Conservation (phyloP, 2,329 filamentous ascomycete species). For the Xylaria arbuscula region DNA sequence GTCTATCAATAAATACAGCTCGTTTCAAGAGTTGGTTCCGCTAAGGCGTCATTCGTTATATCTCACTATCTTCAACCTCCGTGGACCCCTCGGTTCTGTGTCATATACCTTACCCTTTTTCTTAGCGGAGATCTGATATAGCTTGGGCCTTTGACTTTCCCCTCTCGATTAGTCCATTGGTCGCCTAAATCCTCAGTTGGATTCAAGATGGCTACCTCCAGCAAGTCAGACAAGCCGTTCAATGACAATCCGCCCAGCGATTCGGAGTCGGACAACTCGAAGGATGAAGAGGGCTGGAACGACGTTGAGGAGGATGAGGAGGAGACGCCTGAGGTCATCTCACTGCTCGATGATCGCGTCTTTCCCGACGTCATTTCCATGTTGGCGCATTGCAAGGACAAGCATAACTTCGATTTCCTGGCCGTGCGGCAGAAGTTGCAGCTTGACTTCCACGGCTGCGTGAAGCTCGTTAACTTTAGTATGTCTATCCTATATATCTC, state of each 20-base stretch:
- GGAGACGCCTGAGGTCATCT: constrained; percentile 70
- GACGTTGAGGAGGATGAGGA: constrained; percentile 69
- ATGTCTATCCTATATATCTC: constrained; percentile 31
- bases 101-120: constrained; percentile 19
- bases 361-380: constrained; percentile 74
- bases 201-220: constrained; percentile 33
- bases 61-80: background rate
- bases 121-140: constrained; percentile 21
- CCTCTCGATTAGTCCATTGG: constrained; percentile 15
- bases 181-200: background rate
- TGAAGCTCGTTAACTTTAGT: constrained; percentile 80
- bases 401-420: constrained; percentile 74
- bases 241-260: constrained; percentile 44
- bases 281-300: constrained; percentile 62
- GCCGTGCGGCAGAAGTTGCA: constrained; percentile 66
- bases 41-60: constrained; percentile 3
- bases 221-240: constrained; percentile 12
- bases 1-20: background rate
- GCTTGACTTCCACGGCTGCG: constrained; percentile 77
- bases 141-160: constrained; percentile 22
- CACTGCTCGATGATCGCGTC: constrained; percentile 73
- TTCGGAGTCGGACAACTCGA: constrained; percentile 54
- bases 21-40: background rate
- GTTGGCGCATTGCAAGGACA: constrained; percentile 75
- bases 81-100: background rate